Evolutionary conservation across 2,329 filamentous ascomycete genomes (phyloP).

Genomic region (Aurifilum marmelostoma): DNA sequence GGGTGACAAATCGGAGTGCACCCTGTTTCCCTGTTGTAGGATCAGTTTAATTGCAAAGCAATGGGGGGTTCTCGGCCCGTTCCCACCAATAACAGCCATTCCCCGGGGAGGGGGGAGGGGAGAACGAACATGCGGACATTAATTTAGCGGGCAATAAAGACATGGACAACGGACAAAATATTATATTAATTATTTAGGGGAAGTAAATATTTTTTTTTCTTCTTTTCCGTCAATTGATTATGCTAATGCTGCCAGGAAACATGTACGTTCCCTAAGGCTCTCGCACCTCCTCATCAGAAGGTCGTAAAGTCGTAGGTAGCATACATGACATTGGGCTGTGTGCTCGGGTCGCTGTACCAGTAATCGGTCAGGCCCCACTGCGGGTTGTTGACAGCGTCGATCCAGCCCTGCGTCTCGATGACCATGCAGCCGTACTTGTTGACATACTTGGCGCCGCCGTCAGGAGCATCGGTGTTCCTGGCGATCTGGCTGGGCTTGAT

Average conservation of each 20-base stretch:
- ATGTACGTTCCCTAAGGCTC: background rate
- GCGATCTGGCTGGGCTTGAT: slow-evolving; percentile 23
- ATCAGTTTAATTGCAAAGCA: background rate
- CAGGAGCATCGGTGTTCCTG: slow-evolving; percentile 11
- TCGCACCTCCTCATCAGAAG: slow-evolving; percentile 4
- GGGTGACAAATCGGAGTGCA: background rate
- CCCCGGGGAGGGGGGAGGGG: background rate
- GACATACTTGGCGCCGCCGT: slow-evolving; percentile 20
- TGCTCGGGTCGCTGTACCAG: slow-evolving; percentile 20
- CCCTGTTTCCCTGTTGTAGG: background rate
- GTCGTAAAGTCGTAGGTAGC: slow-evolving; percentile 23
- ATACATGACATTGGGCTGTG: slow-evolving; percentile 19
- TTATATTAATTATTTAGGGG: background rate
- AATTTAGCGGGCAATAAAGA: no score
- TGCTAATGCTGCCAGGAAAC: background rate
- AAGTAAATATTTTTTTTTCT: background rate
- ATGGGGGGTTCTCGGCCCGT: background rate
- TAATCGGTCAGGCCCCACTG: slow-evolving; percentile 21
- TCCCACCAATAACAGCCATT: background rate
- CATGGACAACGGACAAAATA: background rate
- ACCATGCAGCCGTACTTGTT: slow-evolving; percentile 24
- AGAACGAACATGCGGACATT: no score
- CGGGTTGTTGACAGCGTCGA: slow-evolving; percentile 24
- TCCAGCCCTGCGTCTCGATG: slow-evolving; percentile 24
- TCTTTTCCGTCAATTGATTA: background rate